Base-by-base conservation (phyloP, 2,329 filamentous ascomycete species). In the Cladosporium sp. region DNA sequence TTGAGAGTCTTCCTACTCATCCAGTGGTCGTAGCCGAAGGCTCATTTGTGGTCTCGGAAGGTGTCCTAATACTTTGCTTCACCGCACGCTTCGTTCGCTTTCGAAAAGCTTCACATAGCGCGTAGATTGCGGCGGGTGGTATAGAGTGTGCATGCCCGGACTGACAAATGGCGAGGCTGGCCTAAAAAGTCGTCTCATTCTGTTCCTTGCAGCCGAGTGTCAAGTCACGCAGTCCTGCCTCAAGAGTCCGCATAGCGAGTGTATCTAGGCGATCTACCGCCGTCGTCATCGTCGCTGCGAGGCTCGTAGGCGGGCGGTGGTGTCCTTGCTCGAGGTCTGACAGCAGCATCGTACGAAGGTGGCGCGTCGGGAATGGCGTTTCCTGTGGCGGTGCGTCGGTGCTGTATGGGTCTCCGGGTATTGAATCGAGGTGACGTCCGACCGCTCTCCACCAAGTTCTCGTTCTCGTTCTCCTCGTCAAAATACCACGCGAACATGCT, bases 301-400 rank as follows among this genome's bases (percentile, higher is more conserved):
- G 74, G 73, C 65, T 73, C 72, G 44, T 76, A 76, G 21, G 75
- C 74, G 2, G 75, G 75, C 21, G 75, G 75, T 18, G 75, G 74
- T 24, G 73, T 72, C 11, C 70, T 66, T 0, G 72, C 59, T 52
- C 63, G 63, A 18, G 63, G 66, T 18, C 74, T 65, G 5, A 76
- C 67, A 54, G 69, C 72, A 52, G 64, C 73, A 26, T 73, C 69
- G 58, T 77, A 77, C 4, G 75, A 52, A 18, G 66, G 66, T 24
- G 66, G 66, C 30, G 66, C 66, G 4, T 68, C 66, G n/a, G 36
- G 38, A 21, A 32, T 54, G 18, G 30, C 61, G 15, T 54, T 54
- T 12, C 57, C 57, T 15, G 68, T 71, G 21, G 72, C 73, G 15
- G 70, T 70, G 7, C 73, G 65, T 21, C 73, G 64, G 11, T 67